These are phyloP conservation scores for Pseudonectria buxi DNA, from an alignment of 2,329 filamentous ascomycete species.

Conservation along the genomic window DNA sequence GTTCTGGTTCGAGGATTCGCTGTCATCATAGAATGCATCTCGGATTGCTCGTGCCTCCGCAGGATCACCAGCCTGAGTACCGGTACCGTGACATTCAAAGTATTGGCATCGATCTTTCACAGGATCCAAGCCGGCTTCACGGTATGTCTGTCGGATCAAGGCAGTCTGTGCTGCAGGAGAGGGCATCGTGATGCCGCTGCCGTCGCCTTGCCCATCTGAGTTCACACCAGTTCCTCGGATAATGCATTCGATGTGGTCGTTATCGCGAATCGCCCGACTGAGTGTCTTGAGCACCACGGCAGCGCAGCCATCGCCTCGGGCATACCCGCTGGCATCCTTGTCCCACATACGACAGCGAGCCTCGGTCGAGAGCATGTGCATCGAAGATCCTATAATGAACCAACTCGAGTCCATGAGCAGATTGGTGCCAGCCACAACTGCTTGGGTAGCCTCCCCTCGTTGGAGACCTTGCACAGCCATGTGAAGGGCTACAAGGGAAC, in stretches of 20 bases:
- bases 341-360: slow-evolving; percentile 9
- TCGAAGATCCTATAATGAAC: slow-evolving; percentile 27
- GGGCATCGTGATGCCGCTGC: slow-evolving; percentile 30
- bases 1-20: slow-evolving; percentile 3
- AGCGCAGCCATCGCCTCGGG: slow-evolving; percentile 7
- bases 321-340: slow-evolving; percentile 5
- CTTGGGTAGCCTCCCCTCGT: slow-evolving; percentile 23
- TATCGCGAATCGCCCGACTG: slow-evolving; percentile 27
- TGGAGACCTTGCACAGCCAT: slow-evolving; percentile 22
- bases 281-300: slow-evolving; percentile 8
- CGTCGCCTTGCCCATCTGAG: slow-evolving; percentile 42
- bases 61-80: slow-evolving; percentile 36
- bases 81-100: slow-evolving; percentile 34
- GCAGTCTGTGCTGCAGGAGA: slow-evolving; percentile 33
- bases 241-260: slow-evolving; percentile 45
- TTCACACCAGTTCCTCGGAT: slow-evolving; percentile 43
- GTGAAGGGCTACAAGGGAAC: slow-evolving; percentile 22
- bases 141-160: slow-evolving; percentile 32
- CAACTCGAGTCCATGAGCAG: slow-evolving; percentile 19
- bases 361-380: slow-evolving; percentile 32
- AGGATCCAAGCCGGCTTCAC: slow-evolving; percentile 28
- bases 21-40: slow-evolving; percentile 31
- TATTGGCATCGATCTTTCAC: slow-evolving; percentile 29
- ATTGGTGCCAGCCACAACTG: slow-evolving; percentile 31
- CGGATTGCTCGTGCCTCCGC: slow-evolving; percentile 41